Conservation (phyloP, 2,329 filamentous ascomycete genomes). For the Coniella vitis region DNA sequence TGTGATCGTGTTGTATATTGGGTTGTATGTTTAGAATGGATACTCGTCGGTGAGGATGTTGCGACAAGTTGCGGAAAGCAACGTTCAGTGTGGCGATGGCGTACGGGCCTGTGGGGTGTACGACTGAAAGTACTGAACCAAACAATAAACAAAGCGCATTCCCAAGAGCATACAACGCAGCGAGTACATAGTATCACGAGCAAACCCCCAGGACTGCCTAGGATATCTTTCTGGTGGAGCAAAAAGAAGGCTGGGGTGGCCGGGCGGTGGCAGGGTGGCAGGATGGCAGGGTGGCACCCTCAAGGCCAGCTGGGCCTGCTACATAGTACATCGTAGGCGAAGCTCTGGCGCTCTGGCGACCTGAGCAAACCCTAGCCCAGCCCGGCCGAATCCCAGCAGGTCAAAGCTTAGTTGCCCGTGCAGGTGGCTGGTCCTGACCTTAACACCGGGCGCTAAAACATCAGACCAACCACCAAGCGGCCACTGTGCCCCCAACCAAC, state of each 20-base stretch:
- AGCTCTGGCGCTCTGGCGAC: conserved; percentile 10
- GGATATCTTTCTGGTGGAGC: conserved; percentile 9
- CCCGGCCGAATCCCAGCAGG: too few species aligned
- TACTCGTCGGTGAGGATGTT: neutral
- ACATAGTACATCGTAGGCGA: too few species aligned
- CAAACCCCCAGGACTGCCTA: neutral
- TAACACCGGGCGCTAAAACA: neutral
- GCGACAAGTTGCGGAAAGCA: conserved; percentile 3
- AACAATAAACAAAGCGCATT: neutral
- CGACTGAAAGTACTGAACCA: too few species aligned
- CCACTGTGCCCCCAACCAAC: too few species aligned
- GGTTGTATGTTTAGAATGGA: neutral
- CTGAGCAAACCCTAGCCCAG: neutral
- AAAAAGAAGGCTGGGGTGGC: conserved; percentile 14
- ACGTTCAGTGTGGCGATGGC: neutral
- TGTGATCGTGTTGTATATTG: neutral
- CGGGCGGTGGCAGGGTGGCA: neutral
- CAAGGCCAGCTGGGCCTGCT: too few species aligned
- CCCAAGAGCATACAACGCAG: too few species aligned
- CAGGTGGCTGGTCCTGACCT: too few species aligned
- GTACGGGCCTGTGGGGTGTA: too few species aligned
- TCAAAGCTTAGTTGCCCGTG: too few species aligned
- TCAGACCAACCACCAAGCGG: too few species aligned
- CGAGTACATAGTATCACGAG: neutral
- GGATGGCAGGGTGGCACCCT: too few species aligned